Evolutionary conservation across 169 alveolate species (phyloP).

Genomic region (Babesia ovata): DNA sequence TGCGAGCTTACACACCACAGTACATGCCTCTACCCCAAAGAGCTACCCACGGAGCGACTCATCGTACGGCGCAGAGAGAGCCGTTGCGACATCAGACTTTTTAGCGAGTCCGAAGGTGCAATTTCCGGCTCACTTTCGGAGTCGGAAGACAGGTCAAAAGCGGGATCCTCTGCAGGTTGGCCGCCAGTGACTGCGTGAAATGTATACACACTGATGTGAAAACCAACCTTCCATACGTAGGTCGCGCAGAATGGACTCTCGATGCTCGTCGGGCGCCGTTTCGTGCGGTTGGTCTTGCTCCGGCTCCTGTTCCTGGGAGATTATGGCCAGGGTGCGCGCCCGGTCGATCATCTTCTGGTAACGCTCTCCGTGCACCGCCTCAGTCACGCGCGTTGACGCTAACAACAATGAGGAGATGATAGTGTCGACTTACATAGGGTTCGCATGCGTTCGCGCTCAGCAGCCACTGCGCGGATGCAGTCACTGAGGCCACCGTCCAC

Average conservation of each 20-base stretch:
- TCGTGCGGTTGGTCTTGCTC: neutral
- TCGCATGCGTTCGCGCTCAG: conserved; percentile 50
- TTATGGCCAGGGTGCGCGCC: conserved; percentile 58
- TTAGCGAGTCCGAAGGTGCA: neutral
- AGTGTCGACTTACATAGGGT: conserved; percentile 13
- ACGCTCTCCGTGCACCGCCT: conserved; percentile 11
- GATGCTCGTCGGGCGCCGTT: neutral
- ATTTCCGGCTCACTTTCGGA: neutral
- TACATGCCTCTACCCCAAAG: neutral
- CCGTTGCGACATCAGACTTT: conserved; percentile 35
- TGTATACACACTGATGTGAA: neutral
- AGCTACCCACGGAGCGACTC: neutral
- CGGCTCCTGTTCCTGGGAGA: conserved; percentile 19
- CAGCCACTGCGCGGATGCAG: conserved; percentile 61
- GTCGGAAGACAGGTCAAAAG: conserved; percentile 10
- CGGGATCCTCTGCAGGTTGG: neutral
- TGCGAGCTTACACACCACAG: neutral
- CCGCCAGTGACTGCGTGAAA: conserved; percentile 2
- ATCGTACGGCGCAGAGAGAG: conserved; percentile 13
- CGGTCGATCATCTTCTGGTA: conserved; percentile 50
- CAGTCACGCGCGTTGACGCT: neutral
- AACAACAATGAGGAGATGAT: neutral
- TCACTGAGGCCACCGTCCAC: conserved; percentile 53
- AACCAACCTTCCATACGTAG: conserved; percentile 11
- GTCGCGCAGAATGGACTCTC: conserved; percentile 2